Percentiles rank a stretch among this genome's conserved stretches.
Evolutionary conservation across 176 grass and related monocot genomes (phyloP).

Genomic region (Bolboschoenus planiculmis): DNA sequence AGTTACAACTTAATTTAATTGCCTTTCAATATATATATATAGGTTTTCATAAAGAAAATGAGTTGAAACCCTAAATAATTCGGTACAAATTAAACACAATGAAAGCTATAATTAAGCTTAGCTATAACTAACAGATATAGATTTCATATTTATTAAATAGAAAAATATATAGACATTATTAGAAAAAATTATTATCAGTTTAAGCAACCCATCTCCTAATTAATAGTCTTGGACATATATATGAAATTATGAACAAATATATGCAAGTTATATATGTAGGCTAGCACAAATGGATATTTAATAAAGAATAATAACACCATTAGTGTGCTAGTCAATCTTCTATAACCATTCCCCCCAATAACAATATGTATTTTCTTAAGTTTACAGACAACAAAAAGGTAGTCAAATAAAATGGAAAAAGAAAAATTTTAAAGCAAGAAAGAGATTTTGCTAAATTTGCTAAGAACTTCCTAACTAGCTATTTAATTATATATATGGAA

Average conservation of each 20-base stretch:
- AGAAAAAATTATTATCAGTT: neutral
- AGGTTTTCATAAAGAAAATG: neutral
- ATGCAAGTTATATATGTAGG: neutral
- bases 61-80: neutral
- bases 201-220: neutral
- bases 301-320: neutral
- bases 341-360: constrained; percentile 34
- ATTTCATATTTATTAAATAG: no score
- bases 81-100: neutral
- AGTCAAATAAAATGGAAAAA: constrained; percentile 33
- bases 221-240: neutral
- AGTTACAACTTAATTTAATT: neutral
- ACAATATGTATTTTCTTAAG: constrained; percentile 60
- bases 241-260: neutral
- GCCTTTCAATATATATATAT: neutral
- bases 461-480: constrained; percentile 34
- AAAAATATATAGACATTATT: neutral
- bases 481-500: constrained; percentile 44
- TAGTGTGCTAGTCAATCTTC: constrained; percentile 11
- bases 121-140: neutral
- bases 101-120: neutral
- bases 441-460: constrained; percentile 16
- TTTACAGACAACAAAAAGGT: constrained; percentile 49
- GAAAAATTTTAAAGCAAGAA: neutral
- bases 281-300: neutral